Evolutionary conservation across 2,329 filamentous ascomycete genomes (phyloP), one percentile per base, ranked within the genome.

Genomic region (Helminthosporium solani): DNA sequence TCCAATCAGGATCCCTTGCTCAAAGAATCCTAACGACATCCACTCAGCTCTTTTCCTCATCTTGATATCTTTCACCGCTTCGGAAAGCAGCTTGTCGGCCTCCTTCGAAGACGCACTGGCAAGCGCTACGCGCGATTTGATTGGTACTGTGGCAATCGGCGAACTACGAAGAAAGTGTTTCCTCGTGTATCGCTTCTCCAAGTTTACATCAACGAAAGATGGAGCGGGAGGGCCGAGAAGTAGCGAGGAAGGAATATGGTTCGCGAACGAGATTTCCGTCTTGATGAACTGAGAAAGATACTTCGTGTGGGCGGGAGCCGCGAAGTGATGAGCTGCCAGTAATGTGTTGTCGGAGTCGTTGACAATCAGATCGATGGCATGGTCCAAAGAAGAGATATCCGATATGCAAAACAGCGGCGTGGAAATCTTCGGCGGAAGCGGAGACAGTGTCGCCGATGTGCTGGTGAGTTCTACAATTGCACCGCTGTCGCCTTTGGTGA

Each of bases 261-360:
- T 85, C 44, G 81, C 68, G 57, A 78, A 79, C 0, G 77, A 76
- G 0, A 75, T 60, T 11, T 76, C 67, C 2, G 79, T 70, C 7
- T 71, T 57, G 28, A 84, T 66, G 60, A 80, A 83, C 52, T 85
- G 79, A 7, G 74, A 71, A 3, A 85, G 70, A 51, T 85, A 86
- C 59, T 85, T 85, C 14, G 75, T 79, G 2, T 76, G 67, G 1
- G 69, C 51, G 0, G 75, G 69, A 18, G 69, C 68, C 8, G 75
- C 75, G 58, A 83, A 85, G 50, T 79, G 70, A 54, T 81, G 83
- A 2, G 75, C 70, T 16, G 78, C 78, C 1, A 75, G 63, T 1
- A 78, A 56, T 2, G 36, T 51, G 0, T 53, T 34, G 47, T 52
- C 63, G n/a, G 59, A 67, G 53, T 61, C 60, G 41, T 68, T 70